Conservation (phyloP, 352 stramenopile species). For the Phytophthora ramorum region DNA sequence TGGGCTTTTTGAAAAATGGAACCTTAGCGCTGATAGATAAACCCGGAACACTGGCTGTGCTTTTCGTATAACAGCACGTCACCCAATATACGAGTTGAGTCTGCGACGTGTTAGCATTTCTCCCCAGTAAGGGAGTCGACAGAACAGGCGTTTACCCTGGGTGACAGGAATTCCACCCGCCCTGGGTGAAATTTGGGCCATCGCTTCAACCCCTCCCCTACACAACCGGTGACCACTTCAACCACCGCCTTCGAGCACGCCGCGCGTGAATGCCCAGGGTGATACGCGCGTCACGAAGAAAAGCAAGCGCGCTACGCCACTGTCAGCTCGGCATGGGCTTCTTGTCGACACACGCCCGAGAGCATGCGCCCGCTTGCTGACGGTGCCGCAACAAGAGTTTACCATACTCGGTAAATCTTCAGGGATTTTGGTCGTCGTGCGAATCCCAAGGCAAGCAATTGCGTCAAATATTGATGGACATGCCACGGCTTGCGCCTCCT, state of each 20-base stretch:
- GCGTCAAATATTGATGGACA: constrained; percentile 4
- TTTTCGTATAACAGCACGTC: background rate
- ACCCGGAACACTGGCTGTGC: background rate
- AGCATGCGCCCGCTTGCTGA: background rate
- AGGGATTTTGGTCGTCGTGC: background rate
- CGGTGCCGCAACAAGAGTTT: background rate
- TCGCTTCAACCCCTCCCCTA: constrained; percentile 47
- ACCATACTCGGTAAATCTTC: background rate
- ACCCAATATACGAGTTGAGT: background rate
- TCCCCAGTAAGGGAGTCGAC: background rate
- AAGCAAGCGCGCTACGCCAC: background rate
- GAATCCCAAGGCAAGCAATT: constrained; percentile 1
- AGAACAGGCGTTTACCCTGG: background rate
- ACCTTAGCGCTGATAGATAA: background rate
- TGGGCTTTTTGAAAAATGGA: constrained; percentile 21
- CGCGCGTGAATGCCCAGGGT: background rate
- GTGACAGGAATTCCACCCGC: background rate
- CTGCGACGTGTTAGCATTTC: too few species aligned
- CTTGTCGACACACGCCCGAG: constrained; percentile 5
- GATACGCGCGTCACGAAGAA: constrained; percentile 12
- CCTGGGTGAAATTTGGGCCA: constrained; percentile 5
- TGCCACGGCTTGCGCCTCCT: constrained; percentile 15
- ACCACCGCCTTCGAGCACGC: constrained; percentile 24
- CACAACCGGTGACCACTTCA: constrained; percentile 38
- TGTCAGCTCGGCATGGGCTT: background rate